Evolutionary conservation across 2,329 filamentous ascomycete species (phyloP).

Genomic region (Fonsecaea monophora): DNA sequence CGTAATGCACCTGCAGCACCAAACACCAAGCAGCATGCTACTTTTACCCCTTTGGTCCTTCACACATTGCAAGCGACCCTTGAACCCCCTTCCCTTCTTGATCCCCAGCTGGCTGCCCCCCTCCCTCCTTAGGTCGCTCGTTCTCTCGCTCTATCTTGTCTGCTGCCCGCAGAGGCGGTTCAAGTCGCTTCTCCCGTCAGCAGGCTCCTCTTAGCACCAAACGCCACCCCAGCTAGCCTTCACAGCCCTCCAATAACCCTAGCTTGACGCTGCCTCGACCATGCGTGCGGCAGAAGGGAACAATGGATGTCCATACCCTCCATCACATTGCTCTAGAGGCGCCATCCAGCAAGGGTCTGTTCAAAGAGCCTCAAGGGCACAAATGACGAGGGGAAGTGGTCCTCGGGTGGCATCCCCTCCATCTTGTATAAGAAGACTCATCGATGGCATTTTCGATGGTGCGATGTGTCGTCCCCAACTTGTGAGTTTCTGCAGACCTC

Average conservation of each 20-base stretch:
- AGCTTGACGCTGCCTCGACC: not conserved
- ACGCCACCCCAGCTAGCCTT: not conserved
- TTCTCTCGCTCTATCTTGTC: not conserved
- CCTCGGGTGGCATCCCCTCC: not conserved
- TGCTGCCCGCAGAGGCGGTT: not conserved
- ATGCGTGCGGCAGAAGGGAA: not conserved
- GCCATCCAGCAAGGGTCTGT: not conserved
- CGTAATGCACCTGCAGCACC: not conserved
- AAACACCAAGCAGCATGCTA: not conserved
- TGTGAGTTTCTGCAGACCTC: not conserved
- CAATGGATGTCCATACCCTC: not conserved
- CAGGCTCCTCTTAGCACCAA: not conserved
- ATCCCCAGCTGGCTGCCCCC: not conserved
- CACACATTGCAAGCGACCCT: not conserved
- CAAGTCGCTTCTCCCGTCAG: not conserved
- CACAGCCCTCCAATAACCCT: constrained; percentile 3
- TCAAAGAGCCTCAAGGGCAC: constrained; percentile 5
- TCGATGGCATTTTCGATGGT: not conserved
- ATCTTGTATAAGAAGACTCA: not conserved
- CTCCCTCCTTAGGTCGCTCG: not conserved
- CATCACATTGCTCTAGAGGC: not conserved
- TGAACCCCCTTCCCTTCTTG: not conserved
- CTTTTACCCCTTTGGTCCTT: not conserved
- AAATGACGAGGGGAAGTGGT: not conserved
- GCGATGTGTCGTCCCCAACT: not conserved